A percentile compares a stretch with the other conserved stretches of the same genome.
phyloP scores from a whole-genome alignment of 208 protist genomes.

The Tritrichomonas musculus region DNA sequence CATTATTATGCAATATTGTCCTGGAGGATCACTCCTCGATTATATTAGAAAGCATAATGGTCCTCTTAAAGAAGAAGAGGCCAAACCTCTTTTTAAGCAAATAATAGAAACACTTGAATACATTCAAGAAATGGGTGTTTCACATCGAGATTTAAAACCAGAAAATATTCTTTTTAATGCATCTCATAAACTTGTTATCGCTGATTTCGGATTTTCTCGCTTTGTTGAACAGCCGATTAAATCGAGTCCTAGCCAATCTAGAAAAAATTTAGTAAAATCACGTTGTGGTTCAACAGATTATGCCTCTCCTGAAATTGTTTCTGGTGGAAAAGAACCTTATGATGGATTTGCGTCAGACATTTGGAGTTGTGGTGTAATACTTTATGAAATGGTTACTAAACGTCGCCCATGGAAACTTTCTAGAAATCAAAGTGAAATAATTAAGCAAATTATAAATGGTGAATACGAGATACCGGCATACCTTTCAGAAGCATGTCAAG shows the following conservation, averaged over 20 bases:
- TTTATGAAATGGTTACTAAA: not conserved
- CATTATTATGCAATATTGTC: slow-evolving; percentile 45
- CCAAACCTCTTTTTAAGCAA: slow-evolving; percentile 36
- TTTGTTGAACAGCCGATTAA: no score
- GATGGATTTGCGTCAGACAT: not conserved
- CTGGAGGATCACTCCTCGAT: slow-evolving; percentile 40
- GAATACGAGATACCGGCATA: not conserved
- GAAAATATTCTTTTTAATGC: not conserved
- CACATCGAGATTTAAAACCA: slow-evolving; percentile 38
- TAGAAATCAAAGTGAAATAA: not conserved
- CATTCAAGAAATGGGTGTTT: slow-evolving; percentile 37
- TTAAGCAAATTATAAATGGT: not conserved
- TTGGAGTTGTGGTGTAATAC: not conserved
- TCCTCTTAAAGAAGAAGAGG: slow-evolving; percentile 29
- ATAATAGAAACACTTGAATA: slow-evolving; percentile 17
- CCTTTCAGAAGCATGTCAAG: not conserved
- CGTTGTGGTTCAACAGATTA: not conserved
- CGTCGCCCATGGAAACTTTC: not conserved
- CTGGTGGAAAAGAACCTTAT: not conserved
- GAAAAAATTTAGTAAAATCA: not conserved
- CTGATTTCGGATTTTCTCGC: slow-evolving; percentile 1
- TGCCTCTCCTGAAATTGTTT: not conserved
- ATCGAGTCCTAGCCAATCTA: no score
- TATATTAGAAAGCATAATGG: slow-evolving; percentile 37
- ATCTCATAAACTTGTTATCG: not conserved